phyloP scores from a whole-genome alignment of 202 grass and related monocot species.

The Hordeum pubiflorum region DNA sequence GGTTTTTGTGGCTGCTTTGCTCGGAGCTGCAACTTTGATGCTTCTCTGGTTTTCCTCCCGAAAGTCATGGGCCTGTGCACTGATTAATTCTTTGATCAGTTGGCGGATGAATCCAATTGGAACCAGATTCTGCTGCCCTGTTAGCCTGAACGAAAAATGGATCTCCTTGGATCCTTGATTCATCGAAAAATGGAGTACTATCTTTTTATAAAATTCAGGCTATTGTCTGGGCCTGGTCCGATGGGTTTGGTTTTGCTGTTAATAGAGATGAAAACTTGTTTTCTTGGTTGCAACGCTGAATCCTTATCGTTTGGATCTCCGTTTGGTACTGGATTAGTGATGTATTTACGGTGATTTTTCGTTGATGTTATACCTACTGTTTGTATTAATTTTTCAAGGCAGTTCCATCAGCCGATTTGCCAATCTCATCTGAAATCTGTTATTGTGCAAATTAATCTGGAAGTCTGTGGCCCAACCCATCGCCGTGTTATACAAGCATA shows the following conservation, averaged over 20 bases:
- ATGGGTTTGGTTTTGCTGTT: neutral
- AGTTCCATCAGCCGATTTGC: neutral
- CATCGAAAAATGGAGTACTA: neutral
- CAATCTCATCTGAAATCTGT: neutral
- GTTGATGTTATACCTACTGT: neutral
- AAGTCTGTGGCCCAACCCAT: neutral
- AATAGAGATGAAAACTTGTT: neutral
- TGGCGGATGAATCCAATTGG: neutral
- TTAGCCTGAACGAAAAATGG: neutral
- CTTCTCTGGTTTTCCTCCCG: neutral
- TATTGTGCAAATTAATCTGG: neutral
- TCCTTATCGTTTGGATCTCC: slow-evolving; percentile 3
- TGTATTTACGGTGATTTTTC: neutral
- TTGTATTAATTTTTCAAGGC: neutral
- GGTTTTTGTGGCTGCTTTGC: neutral
- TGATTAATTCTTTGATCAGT: neutral
- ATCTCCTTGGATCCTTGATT: neutral
- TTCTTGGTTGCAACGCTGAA: neutral
- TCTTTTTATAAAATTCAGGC: neutral
- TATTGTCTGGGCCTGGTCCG: neutral
- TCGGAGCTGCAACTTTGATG: neutral
- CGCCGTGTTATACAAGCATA: neutral
- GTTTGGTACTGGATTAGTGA: neutral
- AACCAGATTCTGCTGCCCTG: neutral
- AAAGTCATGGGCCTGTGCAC: neutral